Percentiles rank a stretch among this genome's conserved stretches.
Evolutionary conservation across 352 stramenopile genomes (phyloP).

Genomic region (Phytophthora multivora): DNA sequence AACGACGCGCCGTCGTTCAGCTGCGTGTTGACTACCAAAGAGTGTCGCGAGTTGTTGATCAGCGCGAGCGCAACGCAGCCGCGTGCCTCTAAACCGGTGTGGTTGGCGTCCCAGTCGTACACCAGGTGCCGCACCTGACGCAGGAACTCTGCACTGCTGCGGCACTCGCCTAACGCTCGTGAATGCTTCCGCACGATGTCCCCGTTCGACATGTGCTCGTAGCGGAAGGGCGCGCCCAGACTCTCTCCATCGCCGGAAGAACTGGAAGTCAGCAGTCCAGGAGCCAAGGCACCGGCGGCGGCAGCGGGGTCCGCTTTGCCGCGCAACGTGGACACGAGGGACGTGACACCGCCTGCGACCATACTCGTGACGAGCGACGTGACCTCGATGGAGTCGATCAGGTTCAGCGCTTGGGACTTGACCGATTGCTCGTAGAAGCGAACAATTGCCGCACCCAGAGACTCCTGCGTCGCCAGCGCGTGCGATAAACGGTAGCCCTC

Average conservation of each 20-base stretch:
- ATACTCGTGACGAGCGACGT: conserved; percentile 85
- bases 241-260: conserved; percentile 20
- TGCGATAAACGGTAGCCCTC: conserved; percentile 69
- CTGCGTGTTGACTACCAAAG: conserved; percentile 67
- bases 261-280: conserved; percentile 37
- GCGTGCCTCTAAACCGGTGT: conserved; percentile 78
- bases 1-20: conserved; percentile 82
- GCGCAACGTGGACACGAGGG: conserved; percentile 78
- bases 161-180: conserved; percentile 45
- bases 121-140: conserved; percentile 76
- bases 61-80: conserved; percentile 76
- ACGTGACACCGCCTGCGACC: conserved; percentile 77
- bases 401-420: conserved; percentile 78
- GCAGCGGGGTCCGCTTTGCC: conserved; percentile 73
- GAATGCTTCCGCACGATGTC: conserved; percentile 82
- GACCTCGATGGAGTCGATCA: conserved; percentile 88
- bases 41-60: conserved; percentile 82
- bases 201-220: conserved; percentile 75
- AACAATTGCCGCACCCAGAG: conserved; percentile 61
- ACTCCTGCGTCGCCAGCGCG: conserved; percentile 77
- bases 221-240: conserved; percentile 45
- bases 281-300: conserved; percentile 27
- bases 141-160: conserved; percentile 59
- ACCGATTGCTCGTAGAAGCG: conserved; percentile 84
- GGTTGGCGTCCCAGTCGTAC: conserved; percentile 87